Conservation (phyloP, 1,139 yeast genomes). For the Pichia sp. region DNA sequence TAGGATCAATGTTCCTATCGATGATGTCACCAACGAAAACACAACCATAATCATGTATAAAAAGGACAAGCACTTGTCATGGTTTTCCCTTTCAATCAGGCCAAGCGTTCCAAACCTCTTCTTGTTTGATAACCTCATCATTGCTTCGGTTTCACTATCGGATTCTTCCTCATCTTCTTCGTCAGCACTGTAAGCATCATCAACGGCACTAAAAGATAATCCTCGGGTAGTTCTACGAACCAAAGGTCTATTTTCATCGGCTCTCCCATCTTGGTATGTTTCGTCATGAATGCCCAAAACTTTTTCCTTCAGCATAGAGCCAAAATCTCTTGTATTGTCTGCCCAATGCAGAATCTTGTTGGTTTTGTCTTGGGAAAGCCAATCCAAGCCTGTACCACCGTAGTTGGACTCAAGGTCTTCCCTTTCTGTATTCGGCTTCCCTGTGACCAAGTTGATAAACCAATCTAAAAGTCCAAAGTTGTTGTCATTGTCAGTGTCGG, state of each 20-base stretch:
- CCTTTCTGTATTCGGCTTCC: constrained; percentile 25
- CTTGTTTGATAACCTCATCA: constrained; percentile 2
- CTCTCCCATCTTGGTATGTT: not conserved
- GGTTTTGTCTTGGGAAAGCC: constrained; percentile 35
- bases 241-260: constrained; percentile 8
- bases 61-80: constrained; percentile 45
- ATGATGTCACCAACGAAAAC: constrained; percentile 42
- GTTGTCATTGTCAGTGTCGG: constrained; percentile 42
- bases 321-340: constrained; percentile 15
- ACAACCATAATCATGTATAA: constrained; percentile 41
- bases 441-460: constrained; percentile 23
- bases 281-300: constrained; percentile 6
- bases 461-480: constrained; percentile 11
- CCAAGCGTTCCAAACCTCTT: not conserved
- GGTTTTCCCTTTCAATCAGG: constrained; percentile 29
- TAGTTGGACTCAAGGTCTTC: constrained; percentile 41
- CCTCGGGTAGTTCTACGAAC: constrained; percentile 9
- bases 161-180: constrained; percentile 19
- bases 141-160: constrained; percentile 12
- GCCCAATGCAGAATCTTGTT: constrained; percentile 33
- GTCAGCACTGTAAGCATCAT: constrained; percentile 9
- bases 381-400: constrained; percentile 23
- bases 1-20: constrained; percentile 41
- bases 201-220: constrained; percentile 9
- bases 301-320: constrained; percentile 12